Conservation (phyloP, 1,284 basidiomycete genomes). For the Trametes pubescens region DNA sequence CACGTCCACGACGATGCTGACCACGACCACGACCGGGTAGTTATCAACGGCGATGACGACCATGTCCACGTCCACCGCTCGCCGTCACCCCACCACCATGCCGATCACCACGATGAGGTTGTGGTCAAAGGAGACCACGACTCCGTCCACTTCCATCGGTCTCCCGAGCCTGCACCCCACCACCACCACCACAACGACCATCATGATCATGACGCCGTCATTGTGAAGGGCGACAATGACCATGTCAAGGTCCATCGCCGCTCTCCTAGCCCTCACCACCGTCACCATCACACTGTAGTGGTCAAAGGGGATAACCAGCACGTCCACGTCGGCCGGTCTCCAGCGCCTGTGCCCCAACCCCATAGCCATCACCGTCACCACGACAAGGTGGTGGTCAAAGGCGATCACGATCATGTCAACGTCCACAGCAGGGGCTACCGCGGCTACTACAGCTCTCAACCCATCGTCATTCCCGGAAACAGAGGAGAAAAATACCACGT, state of each 20-base stretch:
- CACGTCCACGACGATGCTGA: slow-evolving; percentile 26
- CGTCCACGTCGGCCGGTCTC: slow-evolving; percentile 23
- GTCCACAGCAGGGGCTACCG: slow-evolving; percentile 18
- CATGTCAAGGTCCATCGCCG: slow-evolving; percentile 14
- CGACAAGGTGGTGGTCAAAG: slow-evolving; percentile 22
- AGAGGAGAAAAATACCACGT: slow-evolving; percentile 14
- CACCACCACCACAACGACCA: slow-evolving; percentile 22
- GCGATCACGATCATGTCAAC: slow-evolving; percentile 20
- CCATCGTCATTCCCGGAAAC: slow-evolving; percentile 28
- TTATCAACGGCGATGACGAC: slow-evolving; percentile 26
- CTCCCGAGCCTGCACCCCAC: slow-evolving; percentile 4
- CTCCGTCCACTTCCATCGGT: slow-evolving; percentile 9
- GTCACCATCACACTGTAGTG: slow-evolving; percentile 21
- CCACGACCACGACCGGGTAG: slow-evolving; percentile 17
- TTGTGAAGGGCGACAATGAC: slow-evolving; percentile 23
- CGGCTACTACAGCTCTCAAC: background rate
- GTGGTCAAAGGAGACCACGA: slow-evolving; percentile 23
- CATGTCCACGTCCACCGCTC: slow-evolving; percentile 32
- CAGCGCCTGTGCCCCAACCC: slow-evolving; percentile 2
- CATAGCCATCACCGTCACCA: slow-evolving; percentile 12
- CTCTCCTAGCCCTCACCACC: slow-evolving; percentile 29
- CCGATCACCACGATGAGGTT: slow-evolving; percentile 16
- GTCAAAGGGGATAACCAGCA: slow-evolving; percentile 19
- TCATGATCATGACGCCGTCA: slow-evolving; percentile 19
- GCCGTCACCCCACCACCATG: slow-evolving; percentile 24